Conservation (phyloP, 768 basidiomycete genomes). For the Pholiota molesta region DNA sequence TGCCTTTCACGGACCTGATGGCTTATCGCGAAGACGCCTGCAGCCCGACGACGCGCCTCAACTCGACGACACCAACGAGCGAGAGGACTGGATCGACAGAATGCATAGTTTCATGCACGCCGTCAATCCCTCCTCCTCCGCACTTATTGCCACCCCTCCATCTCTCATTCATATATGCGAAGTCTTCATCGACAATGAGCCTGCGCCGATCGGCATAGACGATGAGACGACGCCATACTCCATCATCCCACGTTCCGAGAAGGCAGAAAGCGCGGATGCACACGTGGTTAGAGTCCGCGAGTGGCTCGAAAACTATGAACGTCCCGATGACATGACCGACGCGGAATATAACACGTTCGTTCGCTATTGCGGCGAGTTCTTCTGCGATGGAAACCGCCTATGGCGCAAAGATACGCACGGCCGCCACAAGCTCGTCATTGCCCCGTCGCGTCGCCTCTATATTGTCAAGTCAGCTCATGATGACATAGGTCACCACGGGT, state of each 20-base stretch:
- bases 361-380: slow-evolving; percentile 24
- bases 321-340: slow-evolving; percentile 13
- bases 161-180: not conserved
- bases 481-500: slow-evolving; percentile 28
- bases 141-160: not conserved
- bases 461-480: slow-evolving; percentile 28
- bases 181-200: not conserved
- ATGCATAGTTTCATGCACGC: slow-evolving; percentile 22
- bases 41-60: slow-evolving; percentile 20
- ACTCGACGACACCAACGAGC: slow-evolving; percentile 17
- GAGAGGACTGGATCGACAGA: slow-evolving; percentile 17
- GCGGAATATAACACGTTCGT: slow-evolving; percentile 18
- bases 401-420: slow-evolving; percentile 30
- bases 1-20: no score
- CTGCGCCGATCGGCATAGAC: not conserved
- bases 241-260: slow-evolving; percentile 10
- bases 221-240: slow-evolving; percentile 8
- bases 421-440: no score
- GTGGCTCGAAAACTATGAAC: slow-evolving; percentile 10
- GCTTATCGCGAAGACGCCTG: slow-evolving; percentile 25
- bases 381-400: slow-evolving; percentile 14
- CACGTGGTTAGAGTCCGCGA: slow-evolving; percentile 9
- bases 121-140: slow-evolving; percentile 9
- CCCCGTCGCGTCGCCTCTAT: slow-evolving; percentile 11
- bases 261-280: slow-evolving; percentile 12